Base-by-base conservation (phyloP, 2,329 filamentous ascomycete species). In the Clarireedia paspali region DNA sequence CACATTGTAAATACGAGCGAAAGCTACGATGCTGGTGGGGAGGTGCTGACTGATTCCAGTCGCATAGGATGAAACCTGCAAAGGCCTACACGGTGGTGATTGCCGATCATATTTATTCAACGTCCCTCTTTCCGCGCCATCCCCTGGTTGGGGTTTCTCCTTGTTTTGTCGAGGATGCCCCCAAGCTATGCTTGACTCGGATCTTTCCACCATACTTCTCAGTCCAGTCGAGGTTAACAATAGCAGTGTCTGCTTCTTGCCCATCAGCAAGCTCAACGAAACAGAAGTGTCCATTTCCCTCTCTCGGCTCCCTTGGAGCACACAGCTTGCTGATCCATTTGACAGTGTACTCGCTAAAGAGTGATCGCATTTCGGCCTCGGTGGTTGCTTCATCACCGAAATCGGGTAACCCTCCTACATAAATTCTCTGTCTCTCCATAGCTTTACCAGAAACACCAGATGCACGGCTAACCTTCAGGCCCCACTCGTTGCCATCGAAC, bases 241-340 rank as follows among this genome's bases (percentile, higher is more conserved):
- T 73, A 17, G 81, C 82, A n/a, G 70, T 70, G 50, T 76, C 70
- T 0, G 81, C 80, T 59, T 85, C 77, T 55, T 82, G 76, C 0
- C 71, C 67, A 14, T 75, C 79, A 47, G 71, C 72, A 57, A 87
- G 76, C 61, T 87, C 82, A 15, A 87, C 79, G 59, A 86, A 87
- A 62, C 81, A 81, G 69, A 81, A 86, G 69, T 85, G 78, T 63
- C 81, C 75, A 61, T 80, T 77, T 34, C 80, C 80, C 5, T 0
- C 75, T 72, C 47, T 74, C 71, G n/a, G 72, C 68, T 38, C 71
- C 72, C 56, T 75, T 84, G 77, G 82, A 50, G 75, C 83, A 73
- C 79, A 86, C 24, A 70, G 48, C 46, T 67, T 67, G 59, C 66
- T 68, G 30, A 69, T 55, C 9, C 55, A 54, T 59, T 67, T 73